Evolutionary conservation across 2,329 filamentous ascomycete species (phyloP).

Genomic region (Teratosphaeria destructans): DNA sequence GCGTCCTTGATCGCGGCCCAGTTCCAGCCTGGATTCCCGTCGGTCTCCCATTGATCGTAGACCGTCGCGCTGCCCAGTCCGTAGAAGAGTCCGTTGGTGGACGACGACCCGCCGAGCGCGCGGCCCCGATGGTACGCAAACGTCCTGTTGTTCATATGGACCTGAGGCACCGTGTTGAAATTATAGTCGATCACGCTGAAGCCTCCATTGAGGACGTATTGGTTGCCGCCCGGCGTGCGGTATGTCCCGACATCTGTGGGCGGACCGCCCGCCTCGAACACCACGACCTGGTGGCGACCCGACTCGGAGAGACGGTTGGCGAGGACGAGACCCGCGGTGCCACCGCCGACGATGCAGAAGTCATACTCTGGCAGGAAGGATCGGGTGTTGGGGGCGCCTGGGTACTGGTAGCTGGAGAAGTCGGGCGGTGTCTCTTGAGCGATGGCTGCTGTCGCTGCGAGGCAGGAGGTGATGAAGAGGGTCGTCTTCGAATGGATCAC

Average conservation of each 20-base stretch:
- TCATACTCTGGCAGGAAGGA: neutral
- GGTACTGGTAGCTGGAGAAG: neutral
- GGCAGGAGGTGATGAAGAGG: neutral
- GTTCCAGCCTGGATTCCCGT: constrained; percentile 9
- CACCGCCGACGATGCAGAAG: constrained; percentile 12
- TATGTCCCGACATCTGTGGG: neutral
- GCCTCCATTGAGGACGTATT: neutral
- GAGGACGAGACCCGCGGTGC: constrained; percentile 14
- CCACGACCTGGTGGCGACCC: constrained; percentile 4
- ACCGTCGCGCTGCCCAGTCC: constrained; percentile 21
- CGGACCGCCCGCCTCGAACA: constrained; percentile 14
- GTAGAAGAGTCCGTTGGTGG: constrained; percentile 14
- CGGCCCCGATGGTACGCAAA: constrained; percentile 1
- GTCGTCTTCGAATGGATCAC: neutral
- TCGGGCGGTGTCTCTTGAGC: neutral
- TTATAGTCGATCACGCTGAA: neutral
- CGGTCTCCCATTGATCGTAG: constrained; percentile 26
- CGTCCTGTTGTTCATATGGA: constrained; percentile 3
- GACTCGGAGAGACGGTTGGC: constrained; percentile 9
- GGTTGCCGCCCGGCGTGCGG: neutral
- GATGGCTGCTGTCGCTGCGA: neutral
- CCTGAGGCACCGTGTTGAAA: constrained; percentile 1
- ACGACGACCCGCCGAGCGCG: neutral
- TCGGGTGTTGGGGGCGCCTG: neutral
- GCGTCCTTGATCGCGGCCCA: neutral